A percentile compares a stretch with the other conserved stretches of the same genome.
phyloP scores from a whole-genome alignment of 805 yeast species.

The Spathaspora hagerdaliae region DNA sequence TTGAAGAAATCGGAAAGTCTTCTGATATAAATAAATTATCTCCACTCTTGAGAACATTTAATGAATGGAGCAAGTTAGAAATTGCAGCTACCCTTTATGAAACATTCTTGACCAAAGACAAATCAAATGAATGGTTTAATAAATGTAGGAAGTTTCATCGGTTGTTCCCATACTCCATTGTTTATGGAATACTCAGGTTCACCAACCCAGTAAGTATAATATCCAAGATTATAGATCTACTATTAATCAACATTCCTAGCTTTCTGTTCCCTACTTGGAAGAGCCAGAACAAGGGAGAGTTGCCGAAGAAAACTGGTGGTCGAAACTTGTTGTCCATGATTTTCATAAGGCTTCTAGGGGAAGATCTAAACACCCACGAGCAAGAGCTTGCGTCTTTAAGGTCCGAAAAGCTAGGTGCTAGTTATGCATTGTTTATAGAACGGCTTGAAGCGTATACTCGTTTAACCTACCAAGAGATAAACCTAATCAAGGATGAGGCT shows the following conservation, averaged over 20 bases:
- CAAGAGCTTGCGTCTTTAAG: conserved; percentile 48
- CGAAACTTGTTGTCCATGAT: conserved; percentile 60
- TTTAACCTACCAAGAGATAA: conserved; percentile 9
- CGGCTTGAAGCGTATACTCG: conserved; percentile 24
- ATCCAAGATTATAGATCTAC: conserved; percentile 73
- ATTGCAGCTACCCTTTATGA: conserved; percentile 82
- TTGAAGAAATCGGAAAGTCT: conserved; percentile 61
- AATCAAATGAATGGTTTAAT: conserved; percentile 68
- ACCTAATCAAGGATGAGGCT: conserved; percentile 22
- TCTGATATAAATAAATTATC: conserved; percentile 54
- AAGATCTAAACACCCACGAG: conserved; percentile 65
- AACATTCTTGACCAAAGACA: conserved; percentile 74
- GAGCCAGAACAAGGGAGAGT: conserved; percentile 2
- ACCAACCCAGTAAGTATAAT: conserved; percentile 87
- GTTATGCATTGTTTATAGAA: conserved; percentile 18
- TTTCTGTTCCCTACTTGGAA: conserved; percentile 18
- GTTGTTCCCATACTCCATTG: conserved; percentile 73
- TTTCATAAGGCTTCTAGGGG: conserved; percentile 68
- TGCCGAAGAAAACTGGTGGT: conserved; percentile 13
- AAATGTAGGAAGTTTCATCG: conserved; percentile 71
- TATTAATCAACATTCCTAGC: conserved; percentile 52
- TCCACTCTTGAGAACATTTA: conserved; percentile 61
- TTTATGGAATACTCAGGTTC: conserved; percentile 70
- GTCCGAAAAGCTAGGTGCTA: conserved; percentile 28
- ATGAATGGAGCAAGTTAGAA: conserved; percentile 81